Conservation (phyloP, 208 protist species). For the Wallacemonas sp. region DNA sequence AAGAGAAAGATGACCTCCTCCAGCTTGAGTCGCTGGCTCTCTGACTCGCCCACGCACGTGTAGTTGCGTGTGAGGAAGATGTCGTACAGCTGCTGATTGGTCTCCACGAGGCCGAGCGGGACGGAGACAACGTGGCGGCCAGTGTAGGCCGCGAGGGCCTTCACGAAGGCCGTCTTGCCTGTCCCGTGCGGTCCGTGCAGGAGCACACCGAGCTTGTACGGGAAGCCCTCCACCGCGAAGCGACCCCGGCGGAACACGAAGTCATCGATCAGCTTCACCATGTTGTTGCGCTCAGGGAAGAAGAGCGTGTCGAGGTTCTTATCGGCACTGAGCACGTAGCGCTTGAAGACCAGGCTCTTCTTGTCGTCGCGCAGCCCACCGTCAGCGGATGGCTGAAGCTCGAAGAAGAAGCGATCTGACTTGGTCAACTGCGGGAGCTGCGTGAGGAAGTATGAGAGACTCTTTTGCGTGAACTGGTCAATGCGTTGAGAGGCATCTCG, state of each 20-base stretch:
- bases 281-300: constrained; percentile 66
- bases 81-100: constrained; percentile 91
- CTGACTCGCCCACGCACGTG: constrained; percentile 51
- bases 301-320: constrained; percentile 90
- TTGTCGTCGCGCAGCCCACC: constrained; percentile 11
- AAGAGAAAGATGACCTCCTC: constrained; percentile 88
- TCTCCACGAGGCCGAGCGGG: constrained; percentile 62
- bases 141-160: constrained; percentile 99
- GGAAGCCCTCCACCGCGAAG: constrained; percentile 84
- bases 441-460: constrained; percentile 39
- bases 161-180: constrained; percentile 98
- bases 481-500: constrained; percentile 30
- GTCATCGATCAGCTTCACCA: constrained; percentile 79
- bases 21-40: constrained; percentile 28
- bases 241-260: constrained; percentile 73
- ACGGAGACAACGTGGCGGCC: constrained; percentile 88
- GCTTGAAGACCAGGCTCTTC: constrained; percentile 47
- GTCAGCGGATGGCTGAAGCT: constrained; percentile 39
- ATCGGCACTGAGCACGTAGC: constrained; percentile 67
- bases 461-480: constrained; percentile 37
- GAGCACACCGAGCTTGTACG: constrained; percentile 96
- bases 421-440: constrained; percentile 42
- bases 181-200: constrained; percentile 97
- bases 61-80: constrained; percentile 76
- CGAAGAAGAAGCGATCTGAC: constrained; percentile 32